Evolutionary conservation across 2,329 filamentous ascomycete genomes (phyloP), one percentile per base, ranked within the genome.

Genomic region (Eutypa lata): DNA sequence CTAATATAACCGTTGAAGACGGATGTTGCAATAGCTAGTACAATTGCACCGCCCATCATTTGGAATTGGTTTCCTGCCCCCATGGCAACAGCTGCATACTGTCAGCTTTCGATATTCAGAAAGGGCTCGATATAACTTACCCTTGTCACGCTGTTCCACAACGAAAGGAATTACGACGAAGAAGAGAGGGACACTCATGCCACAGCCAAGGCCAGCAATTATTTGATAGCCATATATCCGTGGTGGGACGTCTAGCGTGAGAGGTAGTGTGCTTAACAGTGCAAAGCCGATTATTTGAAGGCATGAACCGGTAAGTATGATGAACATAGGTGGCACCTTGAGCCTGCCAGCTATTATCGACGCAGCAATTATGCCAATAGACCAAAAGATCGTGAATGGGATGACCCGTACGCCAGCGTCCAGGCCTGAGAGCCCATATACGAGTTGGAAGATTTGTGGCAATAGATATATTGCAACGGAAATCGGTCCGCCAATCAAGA

Each of bases 231-330:
- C 57, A 21, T 58, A 61, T 3, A 60, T 55, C 0, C 38, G 37
- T 3, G 49, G 14, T 5, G 54, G 57, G 11, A 57, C 52, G 3
- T 49, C n/a, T 4, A 54, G 11, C 2, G 53, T 31, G 26, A 31
- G 26, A 10, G 26, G 26, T 10, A 31, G 26, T 10, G 26, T 31
- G 26, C 26, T 31, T 5, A 31, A 10, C 26, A 61, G 21, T 1
- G 57, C 14, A 14, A 59, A 60, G 1, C 59, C 57, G 6, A 58
- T 4, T 2, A 59, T 35, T 18, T 61, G 55, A 2, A 61, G 51
- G 0, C n/a, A 21, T 10, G 57, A 56, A 1, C 57, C 57, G 2
- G 45, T 3, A 5, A 61, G 7, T 4, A 61, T 16, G 22, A 55
- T 28, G 19, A 53, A 61, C 0, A 61, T 8, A 3, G 52, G 37